Base-by-base conservation (phyloP, 2,329 filamentous ascomycete genomes). In the Tolypocladium paradoxum region DNA sequence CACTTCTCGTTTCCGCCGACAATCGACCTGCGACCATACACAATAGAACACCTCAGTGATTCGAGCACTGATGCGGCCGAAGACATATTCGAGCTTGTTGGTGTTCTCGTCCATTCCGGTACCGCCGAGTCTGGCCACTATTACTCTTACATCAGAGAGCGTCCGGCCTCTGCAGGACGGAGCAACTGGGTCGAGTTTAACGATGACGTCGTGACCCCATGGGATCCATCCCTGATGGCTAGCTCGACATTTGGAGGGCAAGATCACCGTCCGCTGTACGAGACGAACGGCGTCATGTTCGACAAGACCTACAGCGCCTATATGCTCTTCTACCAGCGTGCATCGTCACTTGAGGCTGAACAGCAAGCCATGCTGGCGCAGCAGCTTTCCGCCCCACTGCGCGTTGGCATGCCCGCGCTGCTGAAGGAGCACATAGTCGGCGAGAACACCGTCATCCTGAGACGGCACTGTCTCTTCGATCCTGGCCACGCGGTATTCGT, bases 71-170 rank as follows among this genome's bases (percentile, higher is more conserved):
- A 77, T 3, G 69, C 71, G 4, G 70, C 81, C 46, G 79, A 85
- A 38, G 93, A 99, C 67, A 68, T 88, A 0, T 99, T 97, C 62
- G 90, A 96, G 68, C 78, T 99, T 3, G 91, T 96, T n/a, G 93
- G 93, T 3, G 83, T 99, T 47, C 82, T 99, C 20, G 90, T 99
- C 2, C 93, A 99, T 66, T 87, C 88, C 16, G 93, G 93, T 18
- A 95, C 88, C 3, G 90, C 92, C 14, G 90, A 96, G 64, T 92
- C 90, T 31, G 93, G 93, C 0, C 93, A 99, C 67, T 99, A 99
- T 70, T 97, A 96, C 70, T 97, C 92, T 0, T 97, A 90, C 66
- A 90, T 95, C 57, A 87, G 90, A 51, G 87, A 96, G 66, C 81
- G 90, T 20, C 83, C 88, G 22, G 75, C 72, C 18, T 70, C 76